Percentiles rank a stretch among this genome's conserved stretches.
Evolutionary conservation across 164 flowering plant genomes (phyloP).

Genomic region (Vitis rotundifolia): DNA sequence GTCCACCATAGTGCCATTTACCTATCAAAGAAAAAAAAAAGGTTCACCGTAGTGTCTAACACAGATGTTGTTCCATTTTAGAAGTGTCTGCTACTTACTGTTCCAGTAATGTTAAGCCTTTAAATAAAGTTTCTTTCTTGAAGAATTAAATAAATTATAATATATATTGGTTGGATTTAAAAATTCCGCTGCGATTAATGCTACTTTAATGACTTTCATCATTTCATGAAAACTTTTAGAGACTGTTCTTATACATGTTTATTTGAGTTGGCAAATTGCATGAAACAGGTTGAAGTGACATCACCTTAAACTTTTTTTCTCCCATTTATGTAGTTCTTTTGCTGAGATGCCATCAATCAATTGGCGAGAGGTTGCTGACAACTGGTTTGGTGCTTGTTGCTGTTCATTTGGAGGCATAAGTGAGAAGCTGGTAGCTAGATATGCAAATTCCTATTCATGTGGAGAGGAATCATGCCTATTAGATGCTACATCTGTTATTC

Average conservation of each 20-base stretch:
- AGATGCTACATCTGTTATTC: constrained; percentile 49
- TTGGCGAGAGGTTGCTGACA: constrained; percentile 95
- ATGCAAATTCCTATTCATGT: constrained; percentile 57
- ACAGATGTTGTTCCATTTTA: no score
- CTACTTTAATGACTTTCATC: background rate
- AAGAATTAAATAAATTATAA: background rate
- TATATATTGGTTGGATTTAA: background rate
- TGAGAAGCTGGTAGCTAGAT: constrained; percentile 74
- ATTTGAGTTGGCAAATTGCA: no score
- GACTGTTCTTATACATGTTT: background rate
- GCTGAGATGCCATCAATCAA: constrained; percentile 84
- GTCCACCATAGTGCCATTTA: no score
- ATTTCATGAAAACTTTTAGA: background rate
- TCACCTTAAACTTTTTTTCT: background rate
- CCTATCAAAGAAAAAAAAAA: no score
- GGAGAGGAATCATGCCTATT: constrained; percentile 61
- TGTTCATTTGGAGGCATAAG: constrained; percentile 95
- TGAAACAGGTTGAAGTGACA: background rate
- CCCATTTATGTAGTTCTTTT: constrained; percentile 46
- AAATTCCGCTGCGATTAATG: background rate
- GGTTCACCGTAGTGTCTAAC: no score
- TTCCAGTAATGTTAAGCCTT: no score
- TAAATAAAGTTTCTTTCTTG: background rate
- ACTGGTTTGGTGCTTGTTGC: constrained; percentile 97
- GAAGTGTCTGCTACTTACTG: no score